Base-by-base conservation (phyloP, 176 grass and related monocot species). In the Hordeum marinum region DNA sequence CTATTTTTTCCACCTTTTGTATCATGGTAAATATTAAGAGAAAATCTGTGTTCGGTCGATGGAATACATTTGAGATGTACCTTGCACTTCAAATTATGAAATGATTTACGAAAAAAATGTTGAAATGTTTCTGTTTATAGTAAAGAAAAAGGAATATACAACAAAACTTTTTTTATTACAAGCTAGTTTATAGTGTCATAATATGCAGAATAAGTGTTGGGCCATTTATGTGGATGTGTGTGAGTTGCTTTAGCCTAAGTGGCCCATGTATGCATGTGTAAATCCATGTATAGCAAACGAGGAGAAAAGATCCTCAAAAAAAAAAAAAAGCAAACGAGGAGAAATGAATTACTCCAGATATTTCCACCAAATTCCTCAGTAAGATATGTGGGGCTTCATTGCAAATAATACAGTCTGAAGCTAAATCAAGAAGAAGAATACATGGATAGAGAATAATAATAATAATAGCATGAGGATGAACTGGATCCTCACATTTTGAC, bases 401-500 rank as follows among this genome's bases (percentile, higher is more conserved):
- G 34, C 34, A 37, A 68, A 68, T 3, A 21, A 68, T 68, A 39
- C 18, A 39, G 0, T 20, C 34, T 6, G 34, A n/a, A 68, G 0
- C 1, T 1, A 37, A 6, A 12, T 27, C 24, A 25, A 63, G 24
- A 63, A 63, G 3, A 9, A 23, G 4, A 21, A 76, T 11, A 64
- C 26, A 31, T 31, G 25, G 25, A 29, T 29, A 63, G 5, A n/a
- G n/a, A n/a, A n/a, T n/a, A n/a, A n/a, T n/a, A n/a, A n/a, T n/a
- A n/a, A n/a, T n/a, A n/a, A n/a, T n/a, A n/a, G n/a, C n/a, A n/a
- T n/a, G n/a, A n/a, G n/a, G n/a, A 52, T 12, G 54, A 72, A 29
- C 4, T 13, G 63, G 20, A 25, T 5, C 12, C 71, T 84, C 85
- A 94, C 90, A 92, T 45, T 94, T 94, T 27, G 90, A 94, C 45